These are phyloP conservation scores for Solanum medicagineum DNA, from an alignment of 257 asterid species.

Conservation along the genomic window DNA sequence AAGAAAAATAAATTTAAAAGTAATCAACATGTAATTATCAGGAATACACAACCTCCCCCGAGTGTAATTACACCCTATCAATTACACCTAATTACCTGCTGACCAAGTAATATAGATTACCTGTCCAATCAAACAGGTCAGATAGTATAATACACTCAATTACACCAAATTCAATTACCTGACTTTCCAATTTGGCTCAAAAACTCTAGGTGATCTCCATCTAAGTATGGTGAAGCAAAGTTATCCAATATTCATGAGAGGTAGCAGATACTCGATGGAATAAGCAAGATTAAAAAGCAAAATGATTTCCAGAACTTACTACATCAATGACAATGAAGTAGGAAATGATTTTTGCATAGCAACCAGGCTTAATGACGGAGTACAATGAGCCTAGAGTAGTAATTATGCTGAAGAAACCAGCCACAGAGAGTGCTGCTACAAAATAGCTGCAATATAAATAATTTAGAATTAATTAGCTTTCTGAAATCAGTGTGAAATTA, in stretches of 20 bases:
- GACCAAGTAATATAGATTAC: too few species aligned
- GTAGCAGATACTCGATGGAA: neutral
- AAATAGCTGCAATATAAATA: constrained; percentile 26
- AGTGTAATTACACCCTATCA: too few species aligned
- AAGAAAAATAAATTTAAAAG: too few species aligned
- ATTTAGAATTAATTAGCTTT: neutral
- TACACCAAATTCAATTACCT: too few species aligned
- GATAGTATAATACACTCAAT: too few species aligned
- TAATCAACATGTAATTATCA: too few species aligned
- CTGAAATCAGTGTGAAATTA: neutral
- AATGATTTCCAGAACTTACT: constrained; percentile 12
- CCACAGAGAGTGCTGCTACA: constrained; percentile 29
- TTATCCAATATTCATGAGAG: neutral
- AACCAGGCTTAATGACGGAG: constrained; percentile 18
- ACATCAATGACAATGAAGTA: constrained; percentile 32
- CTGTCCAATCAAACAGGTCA: too few species aligned
- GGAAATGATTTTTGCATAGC: constrained; percentile 12
- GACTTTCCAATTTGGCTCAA: too few species aligned
- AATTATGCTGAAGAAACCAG: constrained; percentile 22
- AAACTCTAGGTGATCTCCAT: neutral
- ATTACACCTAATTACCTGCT: too few species aligned
- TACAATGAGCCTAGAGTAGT: constrained; percentile 16
- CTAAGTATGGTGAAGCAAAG: neutral
- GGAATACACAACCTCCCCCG: too few species aligned
- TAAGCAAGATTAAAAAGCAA: neutral